These are phyloP conservation scores for Hylodesmum podocarpum DNA, from an alignment of 306 rosid species.

Conservation along the genomic window DNA sequence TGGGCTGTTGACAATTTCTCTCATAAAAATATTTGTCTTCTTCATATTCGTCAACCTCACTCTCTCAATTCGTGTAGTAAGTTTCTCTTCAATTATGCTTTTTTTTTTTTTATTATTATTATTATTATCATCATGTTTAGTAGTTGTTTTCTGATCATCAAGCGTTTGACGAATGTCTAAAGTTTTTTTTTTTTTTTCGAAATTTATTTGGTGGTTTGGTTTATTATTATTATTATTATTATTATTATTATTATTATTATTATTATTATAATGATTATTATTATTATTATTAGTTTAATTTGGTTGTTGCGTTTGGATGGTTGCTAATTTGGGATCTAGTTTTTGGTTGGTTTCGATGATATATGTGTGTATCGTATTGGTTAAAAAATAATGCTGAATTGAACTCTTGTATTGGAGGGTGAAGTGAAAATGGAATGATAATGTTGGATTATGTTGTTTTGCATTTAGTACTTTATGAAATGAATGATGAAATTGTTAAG, in stretches of 20 bases:
- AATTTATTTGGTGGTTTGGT: background rate
- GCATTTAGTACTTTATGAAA: background rate
- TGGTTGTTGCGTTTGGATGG: constrained; percentile 3
- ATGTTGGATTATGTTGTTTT: constrained; percentile 10
- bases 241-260: no score
- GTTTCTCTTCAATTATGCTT: constrained; percentile 12
- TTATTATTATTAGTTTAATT: background rate
- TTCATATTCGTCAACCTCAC: constrained; percentile 58
- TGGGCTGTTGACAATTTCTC: constrained; percentile 65
- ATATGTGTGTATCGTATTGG: background rate
- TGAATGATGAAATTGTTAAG: background rate
- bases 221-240: no score
- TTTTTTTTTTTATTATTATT: background rate
- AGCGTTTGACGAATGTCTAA: background rate
- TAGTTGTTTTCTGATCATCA: constrained; percentile 1
- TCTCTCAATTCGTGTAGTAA: constrained; percentile 41
- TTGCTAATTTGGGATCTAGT: constrained; percentile 18
- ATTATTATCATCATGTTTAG: background rate
- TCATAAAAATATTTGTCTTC: constrained; percentile 60
- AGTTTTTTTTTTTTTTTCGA: constrained; percentile 9
- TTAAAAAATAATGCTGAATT: background rate
- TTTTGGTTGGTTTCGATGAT: constrained; percentile 20
- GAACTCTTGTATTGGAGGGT: constrained; percentile 11
- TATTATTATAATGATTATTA: no score
- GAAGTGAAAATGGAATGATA: background rate